These are phyloP conservation scores for Pythium diclinum DNA, from an alignment of 352 stramenopile genomes.

Conservation along the genomic window DNA sequence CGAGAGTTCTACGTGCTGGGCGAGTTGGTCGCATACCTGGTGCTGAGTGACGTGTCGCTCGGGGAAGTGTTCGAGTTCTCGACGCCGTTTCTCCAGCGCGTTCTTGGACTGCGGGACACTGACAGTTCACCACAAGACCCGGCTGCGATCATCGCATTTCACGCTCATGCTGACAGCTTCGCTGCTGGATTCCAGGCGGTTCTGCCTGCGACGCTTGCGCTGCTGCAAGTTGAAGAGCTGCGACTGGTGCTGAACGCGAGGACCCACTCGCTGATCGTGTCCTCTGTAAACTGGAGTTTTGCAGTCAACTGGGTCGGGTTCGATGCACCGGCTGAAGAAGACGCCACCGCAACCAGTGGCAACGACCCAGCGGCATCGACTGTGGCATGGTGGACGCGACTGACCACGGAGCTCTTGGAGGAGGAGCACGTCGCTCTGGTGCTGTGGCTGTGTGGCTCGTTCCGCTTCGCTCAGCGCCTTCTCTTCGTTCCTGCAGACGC, in stretches of 20 bases:
- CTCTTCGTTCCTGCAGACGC: constrained; percentile 35
- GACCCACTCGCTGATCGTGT: constrained; percentile 9
- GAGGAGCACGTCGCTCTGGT: constrained; percentile 62
- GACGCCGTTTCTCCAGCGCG: constrained; percentile 44
- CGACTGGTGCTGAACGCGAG: constrained; percentile 47
- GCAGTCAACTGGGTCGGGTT: constrained; percentile 21
- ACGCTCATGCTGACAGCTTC: constrained; percentile 36
- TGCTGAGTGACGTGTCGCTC: constrained; percentile 43
- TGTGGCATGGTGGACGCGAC: constrained; percentile 42
- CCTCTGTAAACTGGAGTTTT: constrained; percentile 6
- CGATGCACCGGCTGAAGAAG: constrained; percentile 17
- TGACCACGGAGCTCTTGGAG: constrained; percentile 50
- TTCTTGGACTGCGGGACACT: constrained; percentile 23
- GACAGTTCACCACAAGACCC: background rate
- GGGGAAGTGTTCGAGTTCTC: constrained; percentile 58
- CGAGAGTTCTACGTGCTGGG: constrained; percentile 58
- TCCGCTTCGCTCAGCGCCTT: constrained; percentile 36
- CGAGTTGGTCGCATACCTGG: constrained; percentile 57
- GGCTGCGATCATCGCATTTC: background rate
- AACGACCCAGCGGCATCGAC: background rate
- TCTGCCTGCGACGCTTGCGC: constrained; percentile 41
- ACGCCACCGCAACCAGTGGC: background rate
- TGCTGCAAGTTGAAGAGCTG: constrained; percentile 52
- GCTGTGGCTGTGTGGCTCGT: constrained; percentile 51
- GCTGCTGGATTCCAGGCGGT: constrained; percentile 54